A percentile compares a stretch with the other conserved stretches of the same genome.
Evolutionary conservation across 345 rosid species (phyloP).

Genomic region (Syzygium aromaticum): DNA sequence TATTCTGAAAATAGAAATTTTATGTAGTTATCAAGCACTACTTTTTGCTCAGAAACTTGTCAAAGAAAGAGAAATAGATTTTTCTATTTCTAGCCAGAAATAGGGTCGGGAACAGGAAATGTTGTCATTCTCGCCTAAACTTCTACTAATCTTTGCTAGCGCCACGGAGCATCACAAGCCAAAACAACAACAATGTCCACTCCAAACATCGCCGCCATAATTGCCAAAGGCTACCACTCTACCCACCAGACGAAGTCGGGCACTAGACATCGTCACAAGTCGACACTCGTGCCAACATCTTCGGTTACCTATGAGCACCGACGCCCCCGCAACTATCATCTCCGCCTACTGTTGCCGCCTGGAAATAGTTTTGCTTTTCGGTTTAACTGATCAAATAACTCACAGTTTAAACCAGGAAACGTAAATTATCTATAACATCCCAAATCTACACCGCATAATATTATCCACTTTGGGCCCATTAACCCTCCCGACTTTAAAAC

Average conservation of each 20-base stretch:
- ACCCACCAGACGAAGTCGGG: background rate
- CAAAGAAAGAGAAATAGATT: too few relatives aligned
- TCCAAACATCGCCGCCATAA: background rate
- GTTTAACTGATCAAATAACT: background rate
- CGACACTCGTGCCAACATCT: background rate
- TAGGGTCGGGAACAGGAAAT: too few relatives aligned
- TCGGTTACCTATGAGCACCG: background rate
- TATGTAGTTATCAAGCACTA: too few relatives aligned
- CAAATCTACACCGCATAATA: too few relatives aligned
- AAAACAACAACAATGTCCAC: background rate
- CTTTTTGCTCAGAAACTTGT: too few relatives aligned
- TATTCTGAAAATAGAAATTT: too few relatives aligned
- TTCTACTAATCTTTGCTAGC: too few relatives aligned
- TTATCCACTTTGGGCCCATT: too few relatives aligned
- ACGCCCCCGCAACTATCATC: background rate
- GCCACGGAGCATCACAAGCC: background rate
- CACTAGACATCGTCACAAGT: background rate
- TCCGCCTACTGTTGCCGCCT: background rate
- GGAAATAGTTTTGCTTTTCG: background rate
- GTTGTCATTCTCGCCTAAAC: too few relatives aligned
- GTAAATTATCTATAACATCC: background rate
- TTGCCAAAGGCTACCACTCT: background rate
- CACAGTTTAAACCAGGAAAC: background rate
- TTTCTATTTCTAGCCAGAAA: too few relatives aligned
- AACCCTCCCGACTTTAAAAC: too few relatives aligned